Percentiles rank a stretch among this genome's conserved stretches.
phyloP scores from a whole-genome alignment of 768 basidiomycete genomes.

The Trametes elegans region DNA sequence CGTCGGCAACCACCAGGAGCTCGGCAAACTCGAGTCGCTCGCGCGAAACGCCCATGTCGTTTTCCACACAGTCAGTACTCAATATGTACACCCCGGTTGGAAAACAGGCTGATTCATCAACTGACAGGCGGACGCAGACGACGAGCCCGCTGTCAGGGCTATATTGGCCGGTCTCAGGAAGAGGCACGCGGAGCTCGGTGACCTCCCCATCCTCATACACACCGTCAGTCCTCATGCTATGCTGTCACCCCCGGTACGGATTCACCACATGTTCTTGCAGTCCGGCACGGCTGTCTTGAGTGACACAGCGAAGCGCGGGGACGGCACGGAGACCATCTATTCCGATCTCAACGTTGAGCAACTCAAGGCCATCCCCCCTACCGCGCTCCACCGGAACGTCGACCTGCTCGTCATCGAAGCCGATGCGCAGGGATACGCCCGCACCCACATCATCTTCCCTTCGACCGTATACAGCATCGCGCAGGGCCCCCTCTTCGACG shows the following conservation, averaged over 20 bases:
- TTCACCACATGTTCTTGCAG: background rate
- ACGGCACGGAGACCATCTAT: conserved; percentile 41
- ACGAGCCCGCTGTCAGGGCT: conserved; percentile 42
- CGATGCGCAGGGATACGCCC: conserved; percentile 48
- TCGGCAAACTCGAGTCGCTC: conserved; percentile 35
- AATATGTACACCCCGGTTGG: too few species aligned
- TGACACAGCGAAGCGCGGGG: conserved; percentile 45
- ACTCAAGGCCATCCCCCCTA: conserved; percentile 45
- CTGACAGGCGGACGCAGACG: conserved; percentile 45
- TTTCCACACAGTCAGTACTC: conserved; percentile 16
- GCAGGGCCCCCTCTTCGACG: conserved; percentile 43
- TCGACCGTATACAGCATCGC: conserved; percentile 61
- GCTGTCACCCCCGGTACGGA: too few species aligned
- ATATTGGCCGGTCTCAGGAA: conserved; percentile 54
- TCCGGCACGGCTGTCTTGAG: conserved; percentile 38
- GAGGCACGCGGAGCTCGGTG: conserved; percentile 40
- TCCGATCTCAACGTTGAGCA: conserved; percentile 45
- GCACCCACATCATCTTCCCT: conserved; percentile 52
- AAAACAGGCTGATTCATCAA: background rate
- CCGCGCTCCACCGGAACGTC: conserved; percentile 48
- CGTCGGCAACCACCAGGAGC: conserved; percentile 31
- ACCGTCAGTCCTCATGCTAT: conserved; percentile 43
- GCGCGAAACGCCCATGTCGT: conserved; percentile 44
- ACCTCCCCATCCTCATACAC: conserved; percentile 52
- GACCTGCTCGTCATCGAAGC: conserved; percentile 49